A percentile compares a stretch with the other conserved stretches of the same genome.
phyloP scores from a whole-genome alignment of 768 basidiomycete species.

The Candolleomyces efflorescens region DNA sequence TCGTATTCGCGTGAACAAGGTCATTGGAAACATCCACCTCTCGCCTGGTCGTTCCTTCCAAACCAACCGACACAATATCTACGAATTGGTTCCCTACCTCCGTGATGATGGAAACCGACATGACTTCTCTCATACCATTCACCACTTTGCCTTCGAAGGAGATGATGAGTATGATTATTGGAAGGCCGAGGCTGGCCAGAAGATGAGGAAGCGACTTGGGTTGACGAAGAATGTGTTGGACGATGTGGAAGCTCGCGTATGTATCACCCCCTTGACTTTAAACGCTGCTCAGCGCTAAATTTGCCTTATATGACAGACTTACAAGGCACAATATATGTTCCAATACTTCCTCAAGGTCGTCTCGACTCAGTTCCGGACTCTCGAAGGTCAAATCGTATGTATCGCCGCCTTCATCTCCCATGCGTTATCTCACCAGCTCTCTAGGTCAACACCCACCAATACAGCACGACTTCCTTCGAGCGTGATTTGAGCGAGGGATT shows the following conservation, averaged over 20 bases:
- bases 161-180: constrained; percentile 76
- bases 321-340: constrained; percentile 88
- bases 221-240: constrained; percentile 78
- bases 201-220: constrained; percentile 69
- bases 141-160: constrained; percentile 75
- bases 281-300: background rate
- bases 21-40: constrained; percentile 92
- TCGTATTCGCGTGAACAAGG: constrained; percentile 93
- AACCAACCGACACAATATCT: constrained; percentile 67
- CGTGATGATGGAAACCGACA: constrained; percentile 84
- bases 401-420: background rate
- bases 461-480: constrained; percentile 95
- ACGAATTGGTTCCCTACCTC: constrained; percentile 93
- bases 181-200: constrained; percentile 56
- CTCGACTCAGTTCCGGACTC: constrained; percentile 87
- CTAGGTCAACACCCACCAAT: constrained; percentile 87
- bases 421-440: background rate
- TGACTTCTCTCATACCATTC: constrained; percentile 88
- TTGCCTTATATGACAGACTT: constrained; percentile 44
- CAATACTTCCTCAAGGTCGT: constrained; percentile 99
- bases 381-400: constrained; percentile 65
- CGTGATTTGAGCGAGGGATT: constrained; percentile 73
- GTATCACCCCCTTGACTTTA: constrained; percentile 13
- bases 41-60: constrained; percentile 97
- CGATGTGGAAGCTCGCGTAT: constrained; percentile 51